Evolutionary conservation across 805 yeast genomes (phyloP).

Genomic region (Candida sphagnicola): DNA sequence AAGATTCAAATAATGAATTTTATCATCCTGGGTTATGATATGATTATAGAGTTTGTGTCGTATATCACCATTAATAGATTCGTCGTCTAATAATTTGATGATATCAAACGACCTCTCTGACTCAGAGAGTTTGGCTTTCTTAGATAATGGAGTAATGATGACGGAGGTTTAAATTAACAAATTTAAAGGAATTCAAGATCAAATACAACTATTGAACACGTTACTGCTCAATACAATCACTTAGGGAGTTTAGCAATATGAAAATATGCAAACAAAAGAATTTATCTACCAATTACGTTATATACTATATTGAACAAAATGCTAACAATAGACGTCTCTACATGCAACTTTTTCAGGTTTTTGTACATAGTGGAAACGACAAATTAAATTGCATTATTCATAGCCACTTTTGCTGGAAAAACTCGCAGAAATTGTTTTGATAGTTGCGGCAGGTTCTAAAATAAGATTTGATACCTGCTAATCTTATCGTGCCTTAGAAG

Average conservation of each 20-base stretch:
- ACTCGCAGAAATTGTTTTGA: no score
- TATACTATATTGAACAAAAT: no score
- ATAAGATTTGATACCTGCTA: no score
- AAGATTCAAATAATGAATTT: conserved; percentile 1
- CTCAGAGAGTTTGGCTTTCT: conserved; percentile 3
- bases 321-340: no score
- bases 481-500: not conserved
- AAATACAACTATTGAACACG: not conserved
- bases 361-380: no score
- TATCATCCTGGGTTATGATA: conserved; percentile 2
- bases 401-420: no score
- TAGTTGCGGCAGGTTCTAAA: no score
- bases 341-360: no score
- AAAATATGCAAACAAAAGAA: no score
- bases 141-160: conserved; percentile 2
- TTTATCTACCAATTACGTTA: no score
- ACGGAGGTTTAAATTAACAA: not conserved
- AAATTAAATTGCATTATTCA: no score
- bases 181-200: not conserved
- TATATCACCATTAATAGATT: conserved; percentile 2
- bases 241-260: no score
- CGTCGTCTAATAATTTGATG: conserved; percentile 1
- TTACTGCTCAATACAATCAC: not conserved
- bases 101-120: conserved; percentile 3
- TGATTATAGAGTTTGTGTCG: conserved; percentile 2